Evolutionary conservation across 2,329 filamentous ascomycete species (phyloP).

Genomic region (Grosmannia clavigera): DNA sequence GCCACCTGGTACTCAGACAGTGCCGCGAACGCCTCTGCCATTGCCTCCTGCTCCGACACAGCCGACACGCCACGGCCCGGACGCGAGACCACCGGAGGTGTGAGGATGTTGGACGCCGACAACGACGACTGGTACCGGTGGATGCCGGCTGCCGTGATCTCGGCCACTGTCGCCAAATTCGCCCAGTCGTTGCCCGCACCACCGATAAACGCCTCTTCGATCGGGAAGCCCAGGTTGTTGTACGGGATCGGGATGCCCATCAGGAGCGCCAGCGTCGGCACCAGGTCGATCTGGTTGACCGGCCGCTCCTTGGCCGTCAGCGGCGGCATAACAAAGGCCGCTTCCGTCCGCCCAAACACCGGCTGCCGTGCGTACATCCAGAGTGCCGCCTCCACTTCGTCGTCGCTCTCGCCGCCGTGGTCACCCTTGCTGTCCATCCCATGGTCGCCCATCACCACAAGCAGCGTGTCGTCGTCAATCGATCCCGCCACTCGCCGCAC

Average conservation of each 20-base stretch:
- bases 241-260: slow-evolving; percentile 88
- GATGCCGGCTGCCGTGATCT: slow-evolving; percentile 72
- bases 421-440: slow-evolving; percentile 97
- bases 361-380: slow-evolving; percentile 97
- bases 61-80: slow-evolving; percentile 32
- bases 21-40: slow-evolving; percentile 36
- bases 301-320: slow-evolving; percentile 66
- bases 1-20: slow-evolving; percentile 65
- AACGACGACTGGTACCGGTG: slow-evolving; percentile 77
- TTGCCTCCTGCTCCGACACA: slow-evolving; percentile 21
- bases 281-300: slow-evolving; percentile 81
- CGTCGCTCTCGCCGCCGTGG: slow-evolving; percentile 94
- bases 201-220: slow-evolving; percentile 84
- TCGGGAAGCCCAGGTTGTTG: slow-evolving; percentile 87
- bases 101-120: slow-evolving; percentile 10
- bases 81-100: neutral
- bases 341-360: slow-evolving; percentile 65
- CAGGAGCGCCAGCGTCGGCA: slow-evolving; percentile 79
- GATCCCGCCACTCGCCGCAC: slow-evolving; percentile 57
- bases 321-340: slow-evolving; percentile 42
- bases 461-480: slow-evolving; percentile 73
- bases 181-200: slow-evolving; percentile 56
- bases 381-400: slow-evolving; percentile 84
- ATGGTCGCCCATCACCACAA: slow-evolving; percentile 98
- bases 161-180: slow-evolving; percentile 65